Percentiles rank a stretch among this genome's conserved stretches.
Evolutionary conservation across 495 filamentous ascomycete species (phyloP).

Genomic region (Pyronema domesticum): DNA sequence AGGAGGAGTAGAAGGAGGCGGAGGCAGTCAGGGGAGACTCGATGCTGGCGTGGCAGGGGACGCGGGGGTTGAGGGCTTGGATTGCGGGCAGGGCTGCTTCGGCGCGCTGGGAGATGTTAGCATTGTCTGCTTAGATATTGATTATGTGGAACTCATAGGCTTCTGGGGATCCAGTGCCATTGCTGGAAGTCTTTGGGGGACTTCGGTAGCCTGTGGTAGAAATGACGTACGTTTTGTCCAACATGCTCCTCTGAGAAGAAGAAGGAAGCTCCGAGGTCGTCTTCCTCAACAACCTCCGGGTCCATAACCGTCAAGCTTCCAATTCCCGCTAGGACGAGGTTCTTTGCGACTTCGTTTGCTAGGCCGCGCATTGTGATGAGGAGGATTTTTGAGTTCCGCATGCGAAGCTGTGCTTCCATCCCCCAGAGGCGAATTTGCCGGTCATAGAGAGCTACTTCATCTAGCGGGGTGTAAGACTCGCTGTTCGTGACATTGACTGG

Average conservation of each 20-base stretch:
- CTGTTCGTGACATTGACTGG: no score
- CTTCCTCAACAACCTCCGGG: constrained; percentile 53
- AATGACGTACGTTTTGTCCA: constrained; percentile 51
- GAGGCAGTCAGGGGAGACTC: constrained; percentile 43
- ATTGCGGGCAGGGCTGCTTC: constrained; percentile 63
- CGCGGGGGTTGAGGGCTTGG: constrained; percentile 75
- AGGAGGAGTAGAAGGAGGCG: constrained; percentile 53
- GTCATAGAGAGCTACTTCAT: constrained; percentile 96
- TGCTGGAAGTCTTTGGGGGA: background rate
- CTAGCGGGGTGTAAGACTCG: constrained; percentile 28
- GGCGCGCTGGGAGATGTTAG: constrained; percentile 35
- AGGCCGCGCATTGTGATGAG: constrained; percentile 75
- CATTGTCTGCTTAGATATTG: constrained; percentile 22
- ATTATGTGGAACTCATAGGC: background rate
- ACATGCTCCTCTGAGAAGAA: constrained; percentile 54
- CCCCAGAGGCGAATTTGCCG: constrained; percentile 98
- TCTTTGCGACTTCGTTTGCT: constrained; percentile 92
- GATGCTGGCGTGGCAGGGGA: constrained; percentile 53
- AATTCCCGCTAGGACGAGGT: constrained; percentile 88
- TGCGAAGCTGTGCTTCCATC: constrained; percentile 78
- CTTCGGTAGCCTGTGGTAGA: background rate
- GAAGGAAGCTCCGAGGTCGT: constrained; percentile 79
- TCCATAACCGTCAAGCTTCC: constrained; percentile 82
- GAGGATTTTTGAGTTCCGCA: constrained; percentile 79
- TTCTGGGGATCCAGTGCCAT: no score